These are phyloP conservation scores for Teunomyces tritomae DNA, from an alignment of 805 yeast species.

Conservation along the genomic window DNA sequence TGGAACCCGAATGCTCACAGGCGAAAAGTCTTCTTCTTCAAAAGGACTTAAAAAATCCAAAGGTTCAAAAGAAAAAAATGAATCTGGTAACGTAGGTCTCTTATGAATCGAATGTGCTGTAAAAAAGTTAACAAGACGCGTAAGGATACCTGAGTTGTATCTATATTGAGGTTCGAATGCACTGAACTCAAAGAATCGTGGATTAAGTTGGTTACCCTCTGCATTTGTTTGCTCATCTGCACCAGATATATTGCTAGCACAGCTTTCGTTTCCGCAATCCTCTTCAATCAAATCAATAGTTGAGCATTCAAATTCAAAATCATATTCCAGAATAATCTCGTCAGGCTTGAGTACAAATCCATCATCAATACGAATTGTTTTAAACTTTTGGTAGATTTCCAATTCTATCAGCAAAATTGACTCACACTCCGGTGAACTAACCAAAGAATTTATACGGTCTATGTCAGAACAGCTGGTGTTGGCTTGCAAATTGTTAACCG, in stretches of 20 bases:
- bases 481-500: not conserved
- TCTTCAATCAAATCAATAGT: not conserved
- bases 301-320: not conserved
- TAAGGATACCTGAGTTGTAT: not conserved
- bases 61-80: not conserved
- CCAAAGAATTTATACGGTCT: not conserved
- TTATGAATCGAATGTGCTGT: not conserved
- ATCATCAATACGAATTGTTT: not conserved
- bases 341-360: not conserved
- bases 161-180: not conserved
- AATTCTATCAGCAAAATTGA: not conserved
- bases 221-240: not conserved
- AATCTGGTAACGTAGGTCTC: not conserved
- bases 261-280: no score
- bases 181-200: not conserved
- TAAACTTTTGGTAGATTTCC: not conserved
- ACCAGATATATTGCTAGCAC: not conserved
- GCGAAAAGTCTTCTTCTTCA: not conserved
- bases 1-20: not conserved
- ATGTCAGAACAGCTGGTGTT: not conserved
- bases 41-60: not conserved
- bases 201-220: no score
- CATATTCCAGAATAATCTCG: not conserved
- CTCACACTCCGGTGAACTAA: not conserved
- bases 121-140: not conserved